A percentile compares a stretch with the other conserved stretches of the same genome.
Evolutionary conservation across 1,139 yeast genomes (phyloP).

Genomic region (Taphrina betulina): DNA sequence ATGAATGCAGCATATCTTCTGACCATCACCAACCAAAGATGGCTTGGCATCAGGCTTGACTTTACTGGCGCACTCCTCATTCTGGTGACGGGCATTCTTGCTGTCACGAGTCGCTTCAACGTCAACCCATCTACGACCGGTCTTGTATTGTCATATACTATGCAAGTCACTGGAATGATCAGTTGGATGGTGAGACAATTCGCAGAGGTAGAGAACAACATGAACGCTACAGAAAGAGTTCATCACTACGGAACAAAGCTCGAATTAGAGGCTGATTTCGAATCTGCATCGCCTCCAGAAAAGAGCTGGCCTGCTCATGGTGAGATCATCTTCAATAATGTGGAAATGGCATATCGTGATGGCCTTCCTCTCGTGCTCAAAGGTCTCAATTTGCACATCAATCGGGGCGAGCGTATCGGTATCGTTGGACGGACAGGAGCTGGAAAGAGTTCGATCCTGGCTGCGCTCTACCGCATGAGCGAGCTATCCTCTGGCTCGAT

Average conservation of each 20-base stretch:
- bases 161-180: conserved; percentile 37
- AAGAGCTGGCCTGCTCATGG: conserved; percentile 65
- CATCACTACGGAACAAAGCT: conserved; percentile 67
- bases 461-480: conserved; percentile 61
- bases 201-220: conserved; percentile 74
- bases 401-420: conserved; percentile 63
- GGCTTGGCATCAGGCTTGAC: conserved; percentile 70
- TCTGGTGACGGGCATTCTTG: conserved; percentile 55
- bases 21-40: conserved; percentile 69
- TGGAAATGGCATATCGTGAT: conserved; percentile 67
- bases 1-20: conserved; percentile 73
- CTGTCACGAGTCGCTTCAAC: conserved; percentile 62
- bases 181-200: conserved; percentile 48
- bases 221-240: conserved; percentile 84
- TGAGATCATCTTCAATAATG: conserved; percentile 57
- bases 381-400: conserved; percentile 50
- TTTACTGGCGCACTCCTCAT: conserved; percentile 52
- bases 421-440: conserved; percentile 82
- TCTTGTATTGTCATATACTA: conserved; percentile 58
- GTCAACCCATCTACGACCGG: conserved; percentile 70
- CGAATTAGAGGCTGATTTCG: conserved; percentile 61
- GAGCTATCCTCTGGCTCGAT: conserved; percentile 58
- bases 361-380: conserved; percentile 73
- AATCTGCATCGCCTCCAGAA: conserved; percentile 54
- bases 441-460: conserved; percentile 69